Evolutionary conservation across 1,284 basidiomycete genomes (phyloP), one percentile per base, ranked within the genome.

Genomic region (Anthracocystis setariae): DNA sequence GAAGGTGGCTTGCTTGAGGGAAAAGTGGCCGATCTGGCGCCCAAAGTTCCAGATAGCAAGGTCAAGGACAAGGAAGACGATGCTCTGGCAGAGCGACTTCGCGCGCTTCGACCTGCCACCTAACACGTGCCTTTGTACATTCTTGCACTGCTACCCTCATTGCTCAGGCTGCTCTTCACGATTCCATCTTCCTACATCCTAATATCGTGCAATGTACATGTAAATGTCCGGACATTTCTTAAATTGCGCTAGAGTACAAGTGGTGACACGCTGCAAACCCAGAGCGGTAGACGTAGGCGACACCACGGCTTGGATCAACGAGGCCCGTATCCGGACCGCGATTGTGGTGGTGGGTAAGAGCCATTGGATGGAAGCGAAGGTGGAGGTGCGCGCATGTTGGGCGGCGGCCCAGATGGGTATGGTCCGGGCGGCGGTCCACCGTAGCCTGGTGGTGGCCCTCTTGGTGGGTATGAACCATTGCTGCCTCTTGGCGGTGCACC

Each of bases 71-170:
- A 63, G 48, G 51, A 79, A 70, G 93, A 95, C 76, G 87, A 88
- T 56, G 88, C 88, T 78, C 85, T 96, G 40, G 93, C 90, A 2
- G 90, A 93, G 77, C 86, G 79, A 18, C 66, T 81, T 33, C 67
- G 79, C n/a, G 79, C 79, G 2, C 68, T 81, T 5, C 66, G 79
- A 29, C 79, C 79, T 9, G 79, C 79, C 7, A 80, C 77, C 12
- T 81, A 35, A 25, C 13, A 3, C 23, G 2, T 37, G 9, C 15
- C 45, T 20, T 13, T 27, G 23, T 15, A 5, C 15, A 24, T 21
- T 8, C 23, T 21, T 43, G 10, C 20, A 43, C 40, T 43, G 40
- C 7, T 43, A 8, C 5, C 21, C 21, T 37, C 12, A 23, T 25
- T 15, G 15, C 25, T 35, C 50, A 24, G 40, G n/a, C 45, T 17